A percentile compares a stretch with the other conserved stretches of the same genome.
Conservation (phyloP, 257 asterid species). For the Hygrophila difformis region DNA sequence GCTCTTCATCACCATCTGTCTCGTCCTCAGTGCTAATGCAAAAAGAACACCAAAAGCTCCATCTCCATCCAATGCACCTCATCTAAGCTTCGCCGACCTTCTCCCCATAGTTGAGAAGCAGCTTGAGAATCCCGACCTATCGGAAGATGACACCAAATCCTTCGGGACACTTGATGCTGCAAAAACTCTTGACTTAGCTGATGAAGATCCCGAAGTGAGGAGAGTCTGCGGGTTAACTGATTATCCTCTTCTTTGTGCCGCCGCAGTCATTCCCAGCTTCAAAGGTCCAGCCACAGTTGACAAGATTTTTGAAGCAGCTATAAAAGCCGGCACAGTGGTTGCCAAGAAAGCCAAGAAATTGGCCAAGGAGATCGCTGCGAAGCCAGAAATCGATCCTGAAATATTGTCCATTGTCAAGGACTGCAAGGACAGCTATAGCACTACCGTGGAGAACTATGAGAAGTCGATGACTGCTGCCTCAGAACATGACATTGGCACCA, state of each 20-base stretch:
- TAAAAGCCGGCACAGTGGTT: slow-evolving; percentile 9
- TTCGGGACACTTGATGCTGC: too few relatives aligned
- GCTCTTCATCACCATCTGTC: slow-evolving; percentile 15
- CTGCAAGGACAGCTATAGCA: slow-evolving; percentile 20
- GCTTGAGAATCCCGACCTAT: too few relatives aligned
- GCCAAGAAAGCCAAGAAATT: too few relatives aligned
- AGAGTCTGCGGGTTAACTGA: slow-evolving; percentile 22
- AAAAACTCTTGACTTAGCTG: too few relatives aligned
- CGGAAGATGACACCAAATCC: too few relatives aligned
- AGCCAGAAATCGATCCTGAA: slow-evolving; percentile 2
- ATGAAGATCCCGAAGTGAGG: slow-evolving; percentile 8
- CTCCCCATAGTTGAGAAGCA: too few relatives aligned
- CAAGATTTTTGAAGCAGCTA: slow-evolving; percentile 3
- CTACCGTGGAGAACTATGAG: slow-evolving; percentile 21
- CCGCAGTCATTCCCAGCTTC: slow-evolving; percentile 10
- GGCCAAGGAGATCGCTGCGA: background rate
- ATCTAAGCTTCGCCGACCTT: too few relatives aligned
- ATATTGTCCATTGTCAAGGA: slow-evolving; percentile 8
- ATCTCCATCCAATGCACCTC: too few relatives aligned
- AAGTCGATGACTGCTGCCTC: slow-evolving; percentile 19
- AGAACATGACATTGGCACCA: slow-evolving; percentile 26
- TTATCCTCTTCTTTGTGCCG: slow-evolving; percentile 18
- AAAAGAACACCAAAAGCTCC: background rate
- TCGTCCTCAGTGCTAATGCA: slow-evolving; percentile 7
- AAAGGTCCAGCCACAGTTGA: background rate